These are phyloP conservation scores for Staphylotrichum longicolle DNA, from an alignment of 495 filamentous ascomycete genomes.

Conservation along the genomic window DNA sequence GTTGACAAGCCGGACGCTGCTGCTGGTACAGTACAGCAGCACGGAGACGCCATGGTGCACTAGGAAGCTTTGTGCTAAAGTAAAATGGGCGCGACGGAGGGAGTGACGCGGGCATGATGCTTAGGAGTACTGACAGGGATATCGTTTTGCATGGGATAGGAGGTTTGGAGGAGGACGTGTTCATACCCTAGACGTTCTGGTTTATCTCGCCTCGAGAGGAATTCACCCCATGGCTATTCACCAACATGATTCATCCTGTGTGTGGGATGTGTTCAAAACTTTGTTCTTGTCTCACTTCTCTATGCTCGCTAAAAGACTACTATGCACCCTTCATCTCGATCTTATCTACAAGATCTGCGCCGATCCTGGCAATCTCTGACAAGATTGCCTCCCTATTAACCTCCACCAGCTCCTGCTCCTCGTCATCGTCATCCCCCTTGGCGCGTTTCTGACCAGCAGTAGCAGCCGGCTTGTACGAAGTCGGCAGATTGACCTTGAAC, in stretches of 20 bases:
- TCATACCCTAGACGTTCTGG: conserved; percentile 30
- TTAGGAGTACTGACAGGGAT: conserved; percentile 11
- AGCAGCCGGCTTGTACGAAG: conserved; percentile 62
- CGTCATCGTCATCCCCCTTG: conserved; percentile 16
- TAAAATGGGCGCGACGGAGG: not conserved
- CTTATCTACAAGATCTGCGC: conserved; percentile 57
- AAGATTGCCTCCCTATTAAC: conserved; percentile 74
- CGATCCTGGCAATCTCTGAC: conserved; percentile 73
- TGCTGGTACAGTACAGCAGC: conserved; percentile 11
- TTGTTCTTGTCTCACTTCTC: not conserved
- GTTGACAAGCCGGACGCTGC: conserved; percentile 49
- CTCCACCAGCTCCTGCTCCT: conserved; percentile 44
- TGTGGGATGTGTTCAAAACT: not conserved
- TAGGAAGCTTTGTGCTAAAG: not conserved
- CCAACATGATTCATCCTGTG: not conserved
- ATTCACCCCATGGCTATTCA: not conserved
- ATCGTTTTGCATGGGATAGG: conserved; percentile 19
- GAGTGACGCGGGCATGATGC: not conserved
- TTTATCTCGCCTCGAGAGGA: not conserved
- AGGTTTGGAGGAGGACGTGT: conserved; percentile 2
- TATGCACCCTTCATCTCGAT: conserved; percentile 46
- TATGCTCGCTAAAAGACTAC: conserved; percentile 1
- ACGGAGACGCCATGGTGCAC: conserved; percentile 22
- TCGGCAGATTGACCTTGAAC: conserved; percentile 67
- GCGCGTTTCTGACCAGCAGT: conserved; percentile 17